These are phyloP conservation scores for Sergeia podlipaevii DNA, from an alignment of 208 protist species.

Conservation along the genomic window DNA sequence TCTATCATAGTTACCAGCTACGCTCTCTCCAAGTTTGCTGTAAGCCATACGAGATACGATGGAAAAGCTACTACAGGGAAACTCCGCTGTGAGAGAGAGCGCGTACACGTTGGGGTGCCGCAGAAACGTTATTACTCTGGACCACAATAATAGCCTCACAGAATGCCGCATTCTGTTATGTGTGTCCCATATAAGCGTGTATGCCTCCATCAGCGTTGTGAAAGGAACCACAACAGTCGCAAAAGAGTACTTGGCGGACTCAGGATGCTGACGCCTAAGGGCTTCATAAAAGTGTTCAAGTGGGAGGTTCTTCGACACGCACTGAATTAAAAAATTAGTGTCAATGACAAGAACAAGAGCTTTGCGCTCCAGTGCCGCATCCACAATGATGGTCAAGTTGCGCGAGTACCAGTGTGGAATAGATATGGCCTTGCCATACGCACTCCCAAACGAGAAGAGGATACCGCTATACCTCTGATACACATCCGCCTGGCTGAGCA, in stretches of 20 bases:
- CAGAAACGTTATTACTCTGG: conserved; percentile 42
- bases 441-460: conserved; percentile 35
- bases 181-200: conserved; percentile 61
- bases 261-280: conserved; percentile 54
- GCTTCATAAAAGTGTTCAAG: conserved; percentile 63
- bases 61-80: conserved; percentile 39
- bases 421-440: conserved; percentile 39
- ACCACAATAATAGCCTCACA: conserved; percentile 65
- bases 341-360: conserved; percentile 60
- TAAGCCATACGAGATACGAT: conserved; percentile 69
- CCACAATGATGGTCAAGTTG: conserved; percentile 27
- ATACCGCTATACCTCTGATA: conserved; percentile 33
- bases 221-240: conserved; percentile 70
- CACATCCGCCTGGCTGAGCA: conserved; percentile 44
- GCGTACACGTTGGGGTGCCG: conserved; percentile 44
- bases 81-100: conserved; percentile 58
- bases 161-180: conserved; percentile 25
- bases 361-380: conserved; percentile 25
- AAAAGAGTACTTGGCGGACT: conserved; percentile 16
- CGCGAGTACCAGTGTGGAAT: conserved; percentile 50
- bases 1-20: conserved; percentile 13
- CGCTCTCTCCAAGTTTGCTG: conserved; percentile 20
- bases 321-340: conserved; percentile 86
- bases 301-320: conserved; percentile 59
- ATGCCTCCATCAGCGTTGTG: conserved; percentile 57